Base-by-base conservation (phyloP, 371 early-diverging fungal genomes). In the Furculomyces boomerangus region DNA sequence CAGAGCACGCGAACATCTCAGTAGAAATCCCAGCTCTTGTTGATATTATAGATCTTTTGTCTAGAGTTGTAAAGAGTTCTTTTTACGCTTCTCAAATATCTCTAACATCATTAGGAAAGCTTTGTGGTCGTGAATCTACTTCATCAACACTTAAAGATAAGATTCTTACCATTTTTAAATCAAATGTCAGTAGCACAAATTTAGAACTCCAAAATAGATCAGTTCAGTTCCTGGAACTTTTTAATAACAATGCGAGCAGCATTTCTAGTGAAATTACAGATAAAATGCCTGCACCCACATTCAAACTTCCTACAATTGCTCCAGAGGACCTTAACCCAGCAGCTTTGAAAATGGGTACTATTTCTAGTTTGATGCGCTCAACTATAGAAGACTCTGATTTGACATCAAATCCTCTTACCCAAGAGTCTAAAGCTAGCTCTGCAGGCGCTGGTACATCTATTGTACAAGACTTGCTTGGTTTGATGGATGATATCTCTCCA, bases 141-240 rank as follows among this genome's bases (percentile, higher is more conserved):
- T 60, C 65, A 2, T 64, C 71, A 2, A 31, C 68, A 8, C 30
- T 54, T 14, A 30, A 61, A 5, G 26, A 57, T 7, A 43, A 57
- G 26, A 78, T 88, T 54, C 78, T 74, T 56, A 59, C 68, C 13
- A 55, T 85, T 13, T 64, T 95, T 31, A 65, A 62, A 2, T 58
- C 71, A 46, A 79, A 83, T 61, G 72, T 71, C n/a, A 73, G 73
- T 7, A 80, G 84, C 53, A 76, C 81, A 60, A 88, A 90, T 58
- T 78, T 87, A 0, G 98, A 95, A 68, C 79, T 91, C 45, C 96
- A 97, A 65, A 85, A 89, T 62, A 84, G 98, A 53, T 86, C 90
- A 0, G 83, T 87, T 8, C 96, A 97, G 68, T 93, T 79, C 63
- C 75, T 74, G 32, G 78, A 81, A 43, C 71, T 96, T 10, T 81